A percentile compares a stretch with the other conserved stretches of the same genome.
Evolutionary conservation across 352 stramenopile genomes (phyloP).

Genomic region (Phytopythium montanum): DNA sequence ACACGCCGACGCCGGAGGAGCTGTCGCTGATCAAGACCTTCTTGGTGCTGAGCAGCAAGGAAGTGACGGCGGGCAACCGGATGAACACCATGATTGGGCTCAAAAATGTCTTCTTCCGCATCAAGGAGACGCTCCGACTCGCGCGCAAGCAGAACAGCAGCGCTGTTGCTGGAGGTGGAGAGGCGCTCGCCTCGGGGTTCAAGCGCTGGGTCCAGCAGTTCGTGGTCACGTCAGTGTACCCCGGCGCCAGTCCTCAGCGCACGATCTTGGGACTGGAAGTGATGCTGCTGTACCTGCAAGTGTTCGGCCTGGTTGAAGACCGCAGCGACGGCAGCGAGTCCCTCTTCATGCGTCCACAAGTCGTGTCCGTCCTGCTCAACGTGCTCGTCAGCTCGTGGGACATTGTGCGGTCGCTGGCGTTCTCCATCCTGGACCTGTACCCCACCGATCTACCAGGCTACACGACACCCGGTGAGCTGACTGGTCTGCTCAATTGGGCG

Average conservation of each 20-base stretch:
- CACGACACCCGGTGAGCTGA: constrained; percentile 32
- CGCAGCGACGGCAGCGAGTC: neutral
- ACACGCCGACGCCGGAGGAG: constrained; percentile 54
- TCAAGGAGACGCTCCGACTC: constrained; percentile 63
- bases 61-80: constrained; percentile 55
- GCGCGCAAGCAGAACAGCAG: constrained; percentile 27
- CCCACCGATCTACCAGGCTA: constrained; percentile 59
- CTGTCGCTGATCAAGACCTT: constrained; percentile 59
- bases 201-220: constrained; percentile 70
- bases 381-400: constrained; percentile 82
- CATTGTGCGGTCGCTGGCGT: constrained; percentile 62
- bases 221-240: constrained; percentile 57
- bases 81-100: constrained; percentile 76
- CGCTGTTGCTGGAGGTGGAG: constrained; percentile 6
- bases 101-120: constrained; percentile 71
- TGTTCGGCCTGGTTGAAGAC: constrained; percentile 49
- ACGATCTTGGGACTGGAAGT: constrained; percentile 73
- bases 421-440: constrained; percentile 68
- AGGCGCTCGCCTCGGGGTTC: constrained; percentile 22
- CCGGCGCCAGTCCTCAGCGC: constrained; percentile 60
- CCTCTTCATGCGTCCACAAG: constrained; percentile 52
- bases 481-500: constrained; percentile 60
- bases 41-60: constrained; percentile 68
- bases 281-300: constrained; percentile 61
- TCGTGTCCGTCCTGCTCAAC: constrained; percentile 69